Evolutionary conservation across 371 early-diverging fungal species (phyloP).

Genomic region (Dipsacomyces acuminosporus): DNA sequence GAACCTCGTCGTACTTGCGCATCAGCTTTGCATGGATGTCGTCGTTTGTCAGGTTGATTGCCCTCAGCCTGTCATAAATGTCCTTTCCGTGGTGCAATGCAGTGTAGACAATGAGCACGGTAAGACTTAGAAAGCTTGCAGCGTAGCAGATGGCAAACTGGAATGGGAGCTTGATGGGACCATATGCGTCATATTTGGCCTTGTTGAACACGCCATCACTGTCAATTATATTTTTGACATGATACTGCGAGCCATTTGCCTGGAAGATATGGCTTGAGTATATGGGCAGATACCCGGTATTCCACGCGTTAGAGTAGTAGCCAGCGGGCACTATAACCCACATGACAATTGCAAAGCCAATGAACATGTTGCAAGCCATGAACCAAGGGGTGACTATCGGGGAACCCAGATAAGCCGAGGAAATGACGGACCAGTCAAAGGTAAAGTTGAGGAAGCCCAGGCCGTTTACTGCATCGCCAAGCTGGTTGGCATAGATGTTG

Average conservation of each 20-base stretch:
- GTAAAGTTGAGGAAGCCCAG: too few relatives aligned
- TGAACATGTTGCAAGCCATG: slow-evolving; percentile 62
- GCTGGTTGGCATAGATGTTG: too few relatives aligned
- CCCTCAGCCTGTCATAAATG: slow-evolving; percentile 52
- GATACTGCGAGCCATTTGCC: neutral
- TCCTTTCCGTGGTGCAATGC: slow-evolving; percentile 55
- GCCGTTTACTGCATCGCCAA: too few relatives aligned
- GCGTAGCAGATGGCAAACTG: slow-evolving; percentile 49
- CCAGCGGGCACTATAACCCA: slow-evolving; percentile 69
- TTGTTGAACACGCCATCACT: neutral
- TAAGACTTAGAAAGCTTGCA: slow-evolving; percentile 57
- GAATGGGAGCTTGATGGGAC: neutral
- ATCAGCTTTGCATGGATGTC: slow-evolving; percentile 63
- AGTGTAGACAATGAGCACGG: slow-evolving; percentile 54
- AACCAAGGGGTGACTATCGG: too few relatives aligned
- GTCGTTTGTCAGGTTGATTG: slow-evolving; percentile 49
- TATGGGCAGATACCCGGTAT: slow-evolving; percentile 58
- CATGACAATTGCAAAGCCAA: slow-evolving; percentile 56
- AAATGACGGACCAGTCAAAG: too few relatives aligned
- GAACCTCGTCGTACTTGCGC: slow-evolving; percentile 61
- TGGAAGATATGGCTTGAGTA: slow-evolving; percentile 4
- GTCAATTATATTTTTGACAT: too few relatives aligned
- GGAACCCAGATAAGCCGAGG: too few relatives aligned
- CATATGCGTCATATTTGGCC: neutral
- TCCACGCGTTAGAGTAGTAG: slow-evolving; percentile 59